Percentiles rank a stretch among this genome's conserved stretches.
Conservation (phyloP, 2,329 filamentous ascomycete genomes). For the Clonostachys solani region DNA sequence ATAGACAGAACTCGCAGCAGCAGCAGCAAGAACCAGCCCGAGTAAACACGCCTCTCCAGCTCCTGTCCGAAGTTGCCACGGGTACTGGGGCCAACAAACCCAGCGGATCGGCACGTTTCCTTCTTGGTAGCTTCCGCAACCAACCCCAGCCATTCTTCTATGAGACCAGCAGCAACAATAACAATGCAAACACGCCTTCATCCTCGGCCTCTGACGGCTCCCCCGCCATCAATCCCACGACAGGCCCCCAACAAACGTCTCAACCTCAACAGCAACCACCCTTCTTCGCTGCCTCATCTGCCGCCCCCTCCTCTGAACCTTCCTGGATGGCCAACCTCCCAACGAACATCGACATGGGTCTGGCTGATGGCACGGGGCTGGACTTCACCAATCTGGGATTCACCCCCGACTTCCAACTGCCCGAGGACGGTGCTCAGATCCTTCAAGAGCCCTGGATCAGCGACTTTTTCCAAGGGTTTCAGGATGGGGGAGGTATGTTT, state of each 20-base stretch:
- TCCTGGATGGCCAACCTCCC: not conserved
- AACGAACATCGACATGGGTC: slow-evolving; percentile 3
- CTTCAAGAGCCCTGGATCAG: slow-evolving; percentile 34
- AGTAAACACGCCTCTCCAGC: slow-evolving; percentile 46
- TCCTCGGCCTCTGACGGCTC: no score
- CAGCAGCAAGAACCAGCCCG: slow-evolving; percentile 16
- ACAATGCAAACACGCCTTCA: no score
- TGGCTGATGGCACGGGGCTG: slow-evolving; percentile 16
- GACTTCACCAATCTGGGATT: slow-evolving; percentile 22
- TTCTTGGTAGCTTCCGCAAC: slow-evolving; percentile 6
- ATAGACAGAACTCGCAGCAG: not conserved
- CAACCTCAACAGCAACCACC: not conserved
- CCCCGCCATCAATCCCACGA: slow-evolving; percentile 7
- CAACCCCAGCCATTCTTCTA: slow-evolving; percentile 30
- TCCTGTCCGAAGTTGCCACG: slow-evolving; percentile 54
- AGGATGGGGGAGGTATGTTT: slow-evolving; percentile 19
- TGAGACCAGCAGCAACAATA: slow-evolving; percentile 9
- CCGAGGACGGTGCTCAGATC: slow-evolving; percentile 24
- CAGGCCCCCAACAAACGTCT: not conserved
- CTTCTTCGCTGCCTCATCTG: not conserved
- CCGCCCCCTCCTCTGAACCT: not conserved
- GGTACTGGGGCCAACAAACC: slow-evolving; percentile 24
- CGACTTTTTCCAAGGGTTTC: slow-evolving; percentile 27
- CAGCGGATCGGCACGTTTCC: slow-evolving; percentile 5
- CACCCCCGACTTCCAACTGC: slow-evolving; percentile 11